Conservation (phyloP, 129 eudicot genomes). For the Ambrosia trifida region DNA sequence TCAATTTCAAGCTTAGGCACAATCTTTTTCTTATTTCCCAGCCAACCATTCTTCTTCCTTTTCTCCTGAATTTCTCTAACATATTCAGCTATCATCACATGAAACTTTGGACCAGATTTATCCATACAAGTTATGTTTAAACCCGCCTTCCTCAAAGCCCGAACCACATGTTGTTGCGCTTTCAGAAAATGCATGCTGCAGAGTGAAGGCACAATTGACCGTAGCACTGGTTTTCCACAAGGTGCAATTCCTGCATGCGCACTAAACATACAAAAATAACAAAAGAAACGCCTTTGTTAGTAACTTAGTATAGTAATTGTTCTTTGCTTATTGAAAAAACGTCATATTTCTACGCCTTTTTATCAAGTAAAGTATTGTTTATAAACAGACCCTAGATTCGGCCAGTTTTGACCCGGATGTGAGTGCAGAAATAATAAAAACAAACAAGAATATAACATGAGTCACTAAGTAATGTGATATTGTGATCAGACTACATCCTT, state of each 20-base stretch:
- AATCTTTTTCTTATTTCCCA: constrained; percentile 30
- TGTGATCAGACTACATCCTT: no score
- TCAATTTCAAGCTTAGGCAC: constrained; percentile 39
- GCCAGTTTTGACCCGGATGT: not conserved
- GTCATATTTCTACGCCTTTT: no score
- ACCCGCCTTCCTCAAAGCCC: constrained; percentile 59
- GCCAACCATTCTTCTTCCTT: constrained; percentile 41
- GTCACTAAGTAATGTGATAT: not conserved
- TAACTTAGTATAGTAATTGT: constrained; percentile 10
- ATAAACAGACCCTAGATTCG: no score
- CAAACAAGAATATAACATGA: not conserved
- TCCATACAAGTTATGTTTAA: constrained; percentile 36
- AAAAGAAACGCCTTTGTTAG: not conserved
- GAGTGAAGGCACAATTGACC: constrained; percentile 46
- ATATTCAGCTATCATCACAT: constrained; percentile 53
- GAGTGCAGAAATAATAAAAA: not conserved
- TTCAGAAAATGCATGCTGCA: constrained; percentile 47
- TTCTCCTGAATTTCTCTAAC: constrained; percentile 52
- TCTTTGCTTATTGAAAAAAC: not conserved
- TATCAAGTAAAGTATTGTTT: no score
- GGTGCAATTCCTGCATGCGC: constrained; percentile 45
- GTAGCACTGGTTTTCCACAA: constrained; percentile 57
- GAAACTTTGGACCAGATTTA: constrained; percentile 49
- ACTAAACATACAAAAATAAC: constrained; percentile 28
- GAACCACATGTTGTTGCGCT: constrained; percentile 50